Evolutionary conservation across 331 rosid species (phyloP).

Genomic region (Ulmus americana): DNA sequence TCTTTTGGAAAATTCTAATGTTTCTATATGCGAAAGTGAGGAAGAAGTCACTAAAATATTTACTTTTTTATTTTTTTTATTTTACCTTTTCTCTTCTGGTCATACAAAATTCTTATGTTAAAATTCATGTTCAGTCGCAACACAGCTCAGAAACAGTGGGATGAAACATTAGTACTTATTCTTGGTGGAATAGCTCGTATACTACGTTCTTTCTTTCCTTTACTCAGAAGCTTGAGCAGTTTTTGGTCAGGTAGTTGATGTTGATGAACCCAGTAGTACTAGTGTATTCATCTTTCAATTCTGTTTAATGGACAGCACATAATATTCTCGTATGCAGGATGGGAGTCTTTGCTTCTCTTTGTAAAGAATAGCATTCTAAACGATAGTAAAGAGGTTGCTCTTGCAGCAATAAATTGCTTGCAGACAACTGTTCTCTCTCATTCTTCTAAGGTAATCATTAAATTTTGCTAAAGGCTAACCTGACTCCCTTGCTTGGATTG

Average conservation of each 20-base stretch:
- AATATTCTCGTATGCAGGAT: constrained; percentile 50
- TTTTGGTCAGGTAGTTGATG: constrained; percentile 72
- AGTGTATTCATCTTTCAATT: constrained; percentile 14
- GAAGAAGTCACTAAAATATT: neutral
- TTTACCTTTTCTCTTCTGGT: neutral
- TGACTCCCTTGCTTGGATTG: constrained; percentile 22
- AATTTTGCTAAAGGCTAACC: constrained; percentile 11
- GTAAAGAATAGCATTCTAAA: constrained; percentile 70
- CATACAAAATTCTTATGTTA: constrained; percentile 13
- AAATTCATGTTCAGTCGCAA: constrained; percentile 70
- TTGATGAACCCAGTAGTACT: constrained; percentile 27
- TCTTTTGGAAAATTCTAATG: neutral
- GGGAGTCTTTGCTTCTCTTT: constrained; percentile 85
- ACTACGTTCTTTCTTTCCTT: constrained; percentile 85
- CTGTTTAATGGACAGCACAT: constrained; percentile 19
- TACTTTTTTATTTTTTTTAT: too few relatives aligned
- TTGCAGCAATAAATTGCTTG: constrained; percentile 87
- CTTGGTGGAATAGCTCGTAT: constrained; percentile 91
- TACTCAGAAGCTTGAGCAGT: constrained; percentile 62
- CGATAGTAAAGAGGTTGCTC: constrained; percentile 90
- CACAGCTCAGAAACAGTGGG: constrained; percentile 99
- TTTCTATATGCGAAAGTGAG: neutral
- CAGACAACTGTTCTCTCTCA: constrained; percentile 82
- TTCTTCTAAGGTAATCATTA: constrained; percentile 63
- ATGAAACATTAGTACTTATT: constrained; percentile 87